Base-by-base conservation (phyloP, 148 eudicot genomes). In the Fagopyrum tataricum region DNA sequence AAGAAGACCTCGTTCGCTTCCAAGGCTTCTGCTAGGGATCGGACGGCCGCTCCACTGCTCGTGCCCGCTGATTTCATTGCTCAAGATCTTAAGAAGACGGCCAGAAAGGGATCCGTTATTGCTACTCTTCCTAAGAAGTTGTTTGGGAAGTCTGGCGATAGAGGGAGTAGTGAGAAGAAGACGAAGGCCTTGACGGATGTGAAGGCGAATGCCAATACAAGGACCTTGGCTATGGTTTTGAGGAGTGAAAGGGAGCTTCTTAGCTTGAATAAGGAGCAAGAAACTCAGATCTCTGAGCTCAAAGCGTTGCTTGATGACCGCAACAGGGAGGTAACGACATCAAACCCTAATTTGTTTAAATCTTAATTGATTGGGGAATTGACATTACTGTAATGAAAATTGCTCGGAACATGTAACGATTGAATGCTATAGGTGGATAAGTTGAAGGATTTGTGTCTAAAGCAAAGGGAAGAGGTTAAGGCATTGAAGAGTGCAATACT, bases 401-500 rank as follows among this genome's bases (percentile, higher is more conserved):
- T 8, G 58, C n/a, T 15, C n/a, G 58, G 61, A 59, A 47, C 4
- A 17, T 71, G 44, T 18, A 6, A 70, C 23, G 49, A 41, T 68
- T 68, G 49, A 20, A 37, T 26, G 70, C 14, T 17, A 37, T 66
- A 93, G 98, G 91, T 90, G 68, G 98, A 93, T 51, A 93, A 93
- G 77, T 52, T 93, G 74, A 93, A 93, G 85, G 91, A 93, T 77
- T 80, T 93, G 83, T 93, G 98, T 77, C 79, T 93, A 79, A 90
- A 87, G 82, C 98, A 93, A 89, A 93, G 96, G 81, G 98, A 90
- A 78, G 98, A 93, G 86, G 87, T 90, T 73, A 90, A 87, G 75
- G 77, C 93, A 6, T 75, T 93, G 76, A 93, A 93, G 75, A 93
- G 79, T 67, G 89, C 96, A 10, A 76, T 93, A 66, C 84, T 93